These are phyloP conservation scores for Fusarium proliferatum DNA, from an alignment of 2,329 filamentous ascomycete genomes.

Conservation along the genomic window DNA sequence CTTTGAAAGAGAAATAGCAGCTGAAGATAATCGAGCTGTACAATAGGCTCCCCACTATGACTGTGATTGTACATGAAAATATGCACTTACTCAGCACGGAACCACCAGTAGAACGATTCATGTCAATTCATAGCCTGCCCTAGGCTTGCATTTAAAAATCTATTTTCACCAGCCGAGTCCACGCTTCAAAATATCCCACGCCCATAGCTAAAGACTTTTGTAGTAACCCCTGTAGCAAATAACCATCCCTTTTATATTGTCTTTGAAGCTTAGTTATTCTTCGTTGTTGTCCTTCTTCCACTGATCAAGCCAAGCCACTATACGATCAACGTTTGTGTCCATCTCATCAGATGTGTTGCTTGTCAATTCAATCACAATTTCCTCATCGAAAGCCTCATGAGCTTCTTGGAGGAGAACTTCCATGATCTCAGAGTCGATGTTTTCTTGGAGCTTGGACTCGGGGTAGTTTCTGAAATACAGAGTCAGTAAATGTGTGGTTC, in stretches of 20 bases:
- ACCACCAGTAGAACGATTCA: conserved; percentile 33
- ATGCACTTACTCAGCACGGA: conserved; percentile 32
- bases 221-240: background rate
- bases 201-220: background rate
- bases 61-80: conserved; percentile 9
- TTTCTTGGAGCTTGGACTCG: conserved; percentile 92
- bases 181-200: background rate
- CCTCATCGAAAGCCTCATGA: conserved; percentile 83
- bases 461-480: conserved; percentile 73
- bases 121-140: conserved; percentile 30
- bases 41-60: conserved; percentile 14
- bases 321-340: conserved; percentile 86
- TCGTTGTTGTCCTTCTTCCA: conserved; percentile 77
- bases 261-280: background rate
- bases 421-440: conserved; percentile 98
- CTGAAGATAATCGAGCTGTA: conserved; percentile 12
- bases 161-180: conserved; percentile 34
- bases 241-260: background rate
- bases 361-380: conserved; percentile 88
- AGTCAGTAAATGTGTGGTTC: background rate
- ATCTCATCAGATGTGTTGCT: conserved; percentile 88
- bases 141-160: conserved; percentile 37
- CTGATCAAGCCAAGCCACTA: conserved; percentile 82
- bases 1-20: background rate
- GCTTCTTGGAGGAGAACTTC: conserved; percentile 93